Evolutionary conservation across 768 basidiomycete genomes (phyloP).

Genomic region (Tremella yokohamensis): DNA sequence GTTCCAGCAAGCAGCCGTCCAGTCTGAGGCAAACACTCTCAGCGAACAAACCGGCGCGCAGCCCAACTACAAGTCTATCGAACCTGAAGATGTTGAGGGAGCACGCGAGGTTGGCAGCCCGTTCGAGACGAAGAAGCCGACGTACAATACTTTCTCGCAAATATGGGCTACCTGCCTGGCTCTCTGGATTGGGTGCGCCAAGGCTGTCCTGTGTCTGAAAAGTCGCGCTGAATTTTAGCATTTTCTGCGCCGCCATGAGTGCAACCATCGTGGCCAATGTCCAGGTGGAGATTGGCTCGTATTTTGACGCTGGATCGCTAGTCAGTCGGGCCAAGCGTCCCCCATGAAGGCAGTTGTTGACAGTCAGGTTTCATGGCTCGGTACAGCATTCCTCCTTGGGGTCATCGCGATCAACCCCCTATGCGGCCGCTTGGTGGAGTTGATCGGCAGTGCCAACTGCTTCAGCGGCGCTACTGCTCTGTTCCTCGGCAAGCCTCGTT

Average conservation of each 20-base stretch:
- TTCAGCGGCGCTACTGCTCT: constrained; percentile 28
- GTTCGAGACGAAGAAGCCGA: too few relatives aligned
- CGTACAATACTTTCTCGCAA: too few relatives aligned
- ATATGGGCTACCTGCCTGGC: too few relatives aligned
- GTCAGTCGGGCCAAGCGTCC: too few relatives aligned
- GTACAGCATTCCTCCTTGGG: constrained; percentile 36
- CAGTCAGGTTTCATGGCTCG: constrained; percentile 37
- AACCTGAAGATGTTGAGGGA: too few relatives aligned
- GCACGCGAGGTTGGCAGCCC: too few relatives aligned
- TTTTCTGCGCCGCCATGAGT: constrained; percentile 37
- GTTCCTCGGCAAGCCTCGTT: constrained; percentile 20
- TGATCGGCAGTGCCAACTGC: constrained; percentile 31
- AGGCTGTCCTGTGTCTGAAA: not conserved
- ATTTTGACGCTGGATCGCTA: constrained; percentile 38
- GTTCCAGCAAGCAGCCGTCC: too few relatives aligned
- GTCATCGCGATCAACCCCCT: constrained; percentile 42
- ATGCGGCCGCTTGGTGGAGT: constrained; percentile 30
- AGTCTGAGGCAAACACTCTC: too few relatives aligned
- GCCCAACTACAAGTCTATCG: too few relatives aligned
- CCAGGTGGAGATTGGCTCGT: constrained; percentile 40
- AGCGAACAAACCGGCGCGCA: too few relatives aligned
- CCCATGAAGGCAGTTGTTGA: not conserved
- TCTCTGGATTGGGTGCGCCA: too few relatives aligned
- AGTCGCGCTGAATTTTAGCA: constrained; percentile 13
- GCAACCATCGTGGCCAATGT: constrained; percentile 42